phyloP scores from a whole-genome alignment of 2,329 filamentous ascomycete genomes.

The Paraphaeosphaeria sporulosa region DNA sequence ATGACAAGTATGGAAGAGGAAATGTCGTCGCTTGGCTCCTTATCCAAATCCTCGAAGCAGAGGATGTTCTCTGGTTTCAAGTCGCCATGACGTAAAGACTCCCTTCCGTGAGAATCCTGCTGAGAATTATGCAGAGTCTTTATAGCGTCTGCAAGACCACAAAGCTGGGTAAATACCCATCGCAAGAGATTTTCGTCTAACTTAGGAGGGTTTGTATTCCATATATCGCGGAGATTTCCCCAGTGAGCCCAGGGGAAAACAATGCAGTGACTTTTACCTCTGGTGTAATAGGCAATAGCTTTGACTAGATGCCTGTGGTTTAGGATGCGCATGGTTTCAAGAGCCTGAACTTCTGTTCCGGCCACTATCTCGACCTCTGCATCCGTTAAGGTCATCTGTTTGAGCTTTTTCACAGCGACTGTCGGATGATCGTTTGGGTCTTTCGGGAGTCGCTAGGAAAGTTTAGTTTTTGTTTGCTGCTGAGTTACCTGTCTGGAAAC shows the following conservation, averaged over 20 bases:
- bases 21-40: neutral
- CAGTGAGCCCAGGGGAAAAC: slow-evolving; percentile 25
- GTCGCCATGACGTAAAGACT: slow-evolving; percentile 20
- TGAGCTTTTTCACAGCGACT: slow-evolving; percentile 24
- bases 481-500: neutral
- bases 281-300: slow-evolving; percentile 21
- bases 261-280: slow-evolving; percentile 19
- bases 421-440: slow-evolving; percentile 14
- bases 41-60: slow-evolving; percentile 11
- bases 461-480: neutral
- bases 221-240: slow-evolving; percentile 25
- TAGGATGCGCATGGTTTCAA: slow-evolving; percentile 16
- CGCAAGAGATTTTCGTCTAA: slow-evolving; percentile 9
- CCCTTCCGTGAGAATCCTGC: too few species aligned
- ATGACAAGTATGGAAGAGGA: slow-evolving; percentile 17
- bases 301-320: slow-evolving; percentile 22
- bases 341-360: slow-evolving; percentile 10
- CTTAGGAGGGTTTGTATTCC: slow-evolving; percentile 11
- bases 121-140: slow-evolving; percentile 13
- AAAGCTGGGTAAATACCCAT: slow-evolving; percentile 20
- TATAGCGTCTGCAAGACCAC: slow-evolving; percentile 22
- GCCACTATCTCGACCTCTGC: slow-evolving; percentile 11
- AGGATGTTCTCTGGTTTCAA: slow-evolving; percentile 22
- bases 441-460: slow-evolving; percentile 1
- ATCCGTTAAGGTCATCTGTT: neutral